Percentiles rank a stretch among this genome's conserved stretches.
Evolutionary conservation across 1,284 basidiomycete species (phyloP).

Genomic region (Austroboletus niveus): DNA sequence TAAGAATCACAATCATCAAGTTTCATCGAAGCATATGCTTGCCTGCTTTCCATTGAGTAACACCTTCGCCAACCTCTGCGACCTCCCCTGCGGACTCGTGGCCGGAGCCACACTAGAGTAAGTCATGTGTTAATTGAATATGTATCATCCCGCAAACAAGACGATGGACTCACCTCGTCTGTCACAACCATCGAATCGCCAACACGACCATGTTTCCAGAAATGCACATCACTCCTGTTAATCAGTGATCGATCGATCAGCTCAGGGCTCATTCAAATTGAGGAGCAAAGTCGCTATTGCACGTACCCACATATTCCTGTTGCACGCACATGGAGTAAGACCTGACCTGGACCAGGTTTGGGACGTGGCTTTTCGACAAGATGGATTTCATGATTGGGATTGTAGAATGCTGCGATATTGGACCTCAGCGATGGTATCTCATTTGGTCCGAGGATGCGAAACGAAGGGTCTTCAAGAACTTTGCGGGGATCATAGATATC

Average conservation of each 20-base stretch:
- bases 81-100: constrained; percentile 68
- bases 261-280: background rate
- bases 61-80: constrained; percentile 57
- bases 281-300: background rate
- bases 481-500: constrained; percentile 52
- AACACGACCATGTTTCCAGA: constrained; percentile 63
- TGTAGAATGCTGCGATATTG: constrained; percentile 62
- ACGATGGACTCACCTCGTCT: constrained; percentile 44
- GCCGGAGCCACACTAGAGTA: constrained; percentile 54
- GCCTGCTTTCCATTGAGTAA: constrained; percentile 60
- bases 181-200: constrained; percentile 66
- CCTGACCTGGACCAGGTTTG: constrained; percentile 58
- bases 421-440: constrained; percentile 45
- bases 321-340: constrained; percentile 58
- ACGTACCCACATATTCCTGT: constrained; percentile 63
- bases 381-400: constrained; percentile 56
- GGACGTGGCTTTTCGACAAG: constrained; percentile 57
- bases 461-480: constrained; percentile 50
- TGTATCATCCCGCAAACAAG: background rate
- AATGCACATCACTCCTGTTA: constrained; percentile 58
- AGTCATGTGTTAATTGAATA: background rate
- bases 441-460: constrained; percentile 45
- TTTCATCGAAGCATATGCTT: constrained; percentile 3
- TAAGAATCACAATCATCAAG: background rate
- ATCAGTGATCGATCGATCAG: background rate